Base-by-base conservation (phyloP, 1,284 basidiomycete species). In the Tetrapyrgos nigripes region DNA sequence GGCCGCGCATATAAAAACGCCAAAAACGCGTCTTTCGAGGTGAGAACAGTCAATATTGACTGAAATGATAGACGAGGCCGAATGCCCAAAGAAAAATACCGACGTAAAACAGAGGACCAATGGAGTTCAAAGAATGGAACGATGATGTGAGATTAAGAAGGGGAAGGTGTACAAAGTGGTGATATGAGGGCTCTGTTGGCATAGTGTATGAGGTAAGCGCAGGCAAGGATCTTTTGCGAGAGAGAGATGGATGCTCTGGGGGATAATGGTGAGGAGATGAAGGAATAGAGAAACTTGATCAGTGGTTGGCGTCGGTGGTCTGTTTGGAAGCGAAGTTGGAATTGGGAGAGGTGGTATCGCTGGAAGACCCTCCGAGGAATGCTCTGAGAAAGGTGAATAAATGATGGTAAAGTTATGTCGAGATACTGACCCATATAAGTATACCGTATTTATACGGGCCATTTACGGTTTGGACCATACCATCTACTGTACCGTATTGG, bases 1-100 rank as follows among this genome's bases (percentile, higher is more conserved):
- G 72, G 62, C 0, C 76, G 71, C 17, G 66, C 66, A 19, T 59
- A 27, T 14, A 60, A 2, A 9, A 49, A 43, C 40, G 26, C 26
- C 14, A 19, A 26, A 45, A 55, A 40, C 21, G 2, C 35, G 10
- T 19, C n/a, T n/a, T n/a, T n/a, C n/a, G n/a, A n/a, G n/a, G n/a
- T n/a, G n/a, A n/a, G n/a, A n/a, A n/a, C n/a, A n/a, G n/a, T n/a
- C n/a, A n/a, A n/a, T n/a, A n/a, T n/a, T n/a, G 55, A 17, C 49
- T 50, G n/a, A 58, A 26, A 21, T 58, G 52, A 17, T 51, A 50
- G 14, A 35, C 51, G 19, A 58, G 49, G 19, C 57, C 57, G n/a
- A 47, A 11, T 2, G 31, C 50, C 57, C 57, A 58, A 4, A 58
- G 31, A 26, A n/a, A 23, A 9, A 58, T n/a, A 10, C 57, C 57